Conservation (phyloP, 192 early-diverging fungal species). For the Coemansia interrupta region DNA sequence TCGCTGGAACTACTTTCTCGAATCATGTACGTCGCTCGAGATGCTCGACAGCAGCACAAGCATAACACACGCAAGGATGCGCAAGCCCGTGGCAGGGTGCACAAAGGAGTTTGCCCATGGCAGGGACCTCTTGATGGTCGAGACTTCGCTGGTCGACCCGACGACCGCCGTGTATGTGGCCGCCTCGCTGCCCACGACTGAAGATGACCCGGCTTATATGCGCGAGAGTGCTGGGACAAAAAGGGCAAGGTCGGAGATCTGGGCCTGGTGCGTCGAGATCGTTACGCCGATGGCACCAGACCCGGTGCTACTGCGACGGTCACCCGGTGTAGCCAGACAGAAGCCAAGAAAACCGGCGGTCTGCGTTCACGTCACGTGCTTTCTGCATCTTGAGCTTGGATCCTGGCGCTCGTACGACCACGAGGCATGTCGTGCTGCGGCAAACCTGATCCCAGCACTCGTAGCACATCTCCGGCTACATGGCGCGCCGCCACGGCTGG, state of each 20-base stretch:
- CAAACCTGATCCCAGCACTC: slow-evolving; percentile 44
- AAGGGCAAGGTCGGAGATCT: slow-evolving; percentile 32
- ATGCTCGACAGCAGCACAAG: slow-evolving; percentile 49
- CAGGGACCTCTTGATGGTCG: slow-evolving; percentile 47
- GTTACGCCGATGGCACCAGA: slow-evolving; percentile 29
- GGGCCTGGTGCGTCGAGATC: slow-evolving; percentile 53
- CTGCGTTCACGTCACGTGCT: slow-evolving; percentile 47
- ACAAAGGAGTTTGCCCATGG: slow-evolving; percentile 30
- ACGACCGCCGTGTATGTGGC: slow-evolving; percentile 48
- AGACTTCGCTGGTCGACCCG: slow-evolving; percentile 51
- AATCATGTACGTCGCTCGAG: slow-evolving; percentile 30
- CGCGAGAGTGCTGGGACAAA: slow-evolving; percentile 18
- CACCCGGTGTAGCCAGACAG: neutral
- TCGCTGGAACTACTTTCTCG: slow-evolving; percentile 47
- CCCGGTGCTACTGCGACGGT: neutral
- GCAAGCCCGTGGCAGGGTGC: slow-evolving; percentile 40
- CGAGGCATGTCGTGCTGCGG: slow-evolving; percentile 35
- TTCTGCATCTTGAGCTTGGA: slow-evolving; percentile 40
- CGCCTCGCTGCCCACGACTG: slow-evolving; percentile 35
- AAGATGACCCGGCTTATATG: slow-evolving; percentile 44
- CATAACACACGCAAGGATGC: slow-evolving; percentile 32
- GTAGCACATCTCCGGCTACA: slow-evolving; percentile 41
- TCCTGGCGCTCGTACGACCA: slow-evolving; percentile 43
- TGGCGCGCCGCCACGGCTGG: slow-evolving; percentile 42
- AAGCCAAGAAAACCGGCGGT: slow-evolving; percentile 15